phyloP scores from a whole-genome alignment of 2,329 filamentous ascomycete genomes.

The Penicillium sp. region DNA sequence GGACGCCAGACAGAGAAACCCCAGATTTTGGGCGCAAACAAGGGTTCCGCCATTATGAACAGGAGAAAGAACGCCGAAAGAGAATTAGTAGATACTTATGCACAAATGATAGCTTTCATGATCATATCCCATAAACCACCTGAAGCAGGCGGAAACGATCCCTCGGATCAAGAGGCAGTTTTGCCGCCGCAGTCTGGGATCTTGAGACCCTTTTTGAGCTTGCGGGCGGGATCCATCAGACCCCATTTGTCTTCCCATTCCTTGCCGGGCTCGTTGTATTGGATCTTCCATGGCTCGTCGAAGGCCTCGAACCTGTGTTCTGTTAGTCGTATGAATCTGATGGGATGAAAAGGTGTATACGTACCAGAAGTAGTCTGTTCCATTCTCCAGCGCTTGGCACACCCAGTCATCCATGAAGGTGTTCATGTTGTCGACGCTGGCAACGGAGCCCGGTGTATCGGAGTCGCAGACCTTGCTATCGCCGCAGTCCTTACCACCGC shows the following conservation, averaged over 20 bases:
- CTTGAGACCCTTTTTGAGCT: constrained; percentile 78
- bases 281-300: constrained; percentile 92
- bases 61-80: neutral
- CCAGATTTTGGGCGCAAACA: neutral
- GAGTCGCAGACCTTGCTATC: constrained; percentile 57
- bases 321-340: constrained; percentile 15
- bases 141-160: neutral
- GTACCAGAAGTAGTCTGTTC: constrained; percentile 91
- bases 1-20: neutral
- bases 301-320: constrained; percentile 78
- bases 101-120: constrained; percentile 15
- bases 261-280: constrained; percentile 67
- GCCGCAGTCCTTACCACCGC: constrained; percentile 79
- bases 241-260: constrained; percentile 97
- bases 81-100: constrained; percentile 1
- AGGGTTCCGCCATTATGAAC: neutral
- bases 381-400: constrained; percentile 75
- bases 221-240: constrained; percentile 79
- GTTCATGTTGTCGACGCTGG: constrained; percentile 79
- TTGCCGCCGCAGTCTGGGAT: constrained; percentile 86
- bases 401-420: constrained; percentile 84
- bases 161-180: constrained; percentile 52
- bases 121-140: constrained; percentile 20
- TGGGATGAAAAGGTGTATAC: constrained; percentile 19
- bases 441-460: constrained; percentile 66